A percentile compares a stretch with the other conserved stretches of the same genome.
Conservation (phyloP, 1,284 basidiomycete genomes). For the Gastroboletus turbinatus region DNA sequence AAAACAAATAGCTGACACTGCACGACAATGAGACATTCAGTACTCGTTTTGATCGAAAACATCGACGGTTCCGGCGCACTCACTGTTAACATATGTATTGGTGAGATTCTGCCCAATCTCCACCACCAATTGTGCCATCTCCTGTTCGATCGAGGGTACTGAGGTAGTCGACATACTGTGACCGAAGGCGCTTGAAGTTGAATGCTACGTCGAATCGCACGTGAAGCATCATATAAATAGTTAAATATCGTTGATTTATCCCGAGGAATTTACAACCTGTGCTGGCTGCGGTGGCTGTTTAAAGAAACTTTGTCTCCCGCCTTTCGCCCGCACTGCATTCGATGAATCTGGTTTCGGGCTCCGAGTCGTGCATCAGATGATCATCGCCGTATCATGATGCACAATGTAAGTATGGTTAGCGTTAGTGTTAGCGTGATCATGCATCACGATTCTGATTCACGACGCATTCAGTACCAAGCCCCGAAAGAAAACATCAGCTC, state of each 20-base stretch:
- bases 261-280: background rate
- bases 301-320: background rate
- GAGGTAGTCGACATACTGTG: background rate
- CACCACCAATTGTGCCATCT: background rate
- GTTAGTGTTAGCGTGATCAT: too few relatives aligned
- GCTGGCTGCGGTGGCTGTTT: background rate
- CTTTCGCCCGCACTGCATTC: background rate
- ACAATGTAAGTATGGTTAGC: too few relatives aligned
- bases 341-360: background rate
- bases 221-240: background rate
- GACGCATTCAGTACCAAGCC: too few relatives aligned
- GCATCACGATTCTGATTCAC: too few relatives aligned
- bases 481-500: too few relatives aligned
- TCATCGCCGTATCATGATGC: background rate
- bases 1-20: conserved; percentile 1
- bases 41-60: background rate
- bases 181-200: background rate
- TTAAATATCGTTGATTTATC: background rate
- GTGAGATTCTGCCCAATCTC: background rate
- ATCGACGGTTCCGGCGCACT: background rate
- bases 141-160: background rate
- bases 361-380: background rate
- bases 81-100: conserved; percentile 1
- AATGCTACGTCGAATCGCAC: background rate
- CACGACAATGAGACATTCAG: background rate